Evolutionary conservation across 2,329 filamentous ascomycete genomes (phyloP), one percentile per base, ranked within the genome.

Genomic region (Fusarium nurragi): DNA sequence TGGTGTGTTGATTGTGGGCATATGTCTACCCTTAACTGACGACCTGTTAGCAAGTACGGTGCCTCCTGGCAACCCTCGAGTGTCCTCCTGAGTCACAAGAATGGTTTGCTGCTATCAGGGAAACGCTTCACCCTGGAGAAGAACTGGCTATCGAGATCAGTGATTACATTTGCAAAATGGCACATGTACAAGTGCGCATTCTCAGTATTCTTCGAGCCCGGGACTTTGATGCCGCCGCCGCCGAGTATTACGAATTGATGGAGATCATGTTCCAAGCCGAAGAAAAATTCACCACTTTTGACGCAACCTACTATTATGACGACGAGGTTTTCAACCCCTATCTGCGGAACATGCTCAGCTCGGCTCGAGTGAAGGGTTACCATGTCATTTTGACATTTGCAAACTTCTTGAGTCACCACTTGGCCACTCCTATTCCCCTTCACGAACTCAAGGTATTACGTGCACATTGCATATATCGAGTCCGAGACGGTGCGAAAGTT

Each of bases 331-430:
- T 71, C 39, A 71, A 75, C 38, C 52, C 65, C 2, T 78, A 77
- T 55, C 73, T 78, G 65, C 68, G 66, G 23, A 77, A 75, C 48
- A 51, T 77, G 55, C 75, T 75, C 62, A 62, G 63, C 30, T 71
- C 76, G 22, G 69, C 73, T 25, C 62, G 76, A 2, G 68, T 80
- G 50, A 79, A 79, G 47, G 68, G 72, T 9, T 75, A 78, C 32
- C 70, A 77, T 51, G 56, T 74, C 54, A 50, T 78, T 10, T 61
- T 76, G 38, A 64, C 72, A 6, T 67, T 77, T 37, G 61, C 71
- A 37, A 79, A 79, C 60, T 72, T 79, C 23, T 62, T 79, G 18
- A 75, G 76, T 5, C 74, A 80, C 39, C 70, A 74, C 30, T 69
- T 2, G 43, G 54, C 4, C 67, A 64, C 34, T 52, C 67, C 69